Evolutionary conservation across 176 grass and related monocot species (phyloP).

Genomic region (Luzula sylvatica): DNA sequence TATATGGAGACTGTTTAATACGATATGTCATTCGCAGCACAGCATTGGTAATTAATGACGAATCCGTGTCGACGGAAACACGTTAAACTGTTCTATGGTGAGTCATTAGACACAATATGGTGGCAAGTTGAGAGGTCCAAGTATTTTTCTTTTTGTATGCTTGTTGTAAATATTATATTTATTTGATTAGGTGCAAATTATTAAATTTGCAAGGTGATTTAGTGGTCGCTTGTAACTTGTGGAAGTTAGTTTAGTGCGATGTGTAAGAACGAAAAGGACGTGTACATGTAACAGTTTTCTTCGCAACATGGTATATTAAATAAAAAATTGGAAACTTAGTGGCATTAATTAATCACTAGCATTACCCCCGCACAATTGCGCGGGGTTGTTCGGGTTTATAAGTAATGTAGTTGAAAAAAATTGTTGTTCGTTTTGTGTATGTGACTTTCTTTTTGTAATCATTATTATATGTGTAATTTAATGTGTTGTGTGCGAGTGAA

Average conservation of each 20-base stretch:
- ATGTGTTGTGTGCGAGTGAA: no score
- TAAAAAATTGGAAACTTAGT: no score
- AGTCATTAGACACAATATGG: background rate
- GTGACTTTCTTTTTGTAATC: no score
- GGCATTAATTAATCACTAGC: no score
- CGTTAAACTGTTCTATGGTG: background rate
- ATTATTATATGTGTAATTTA: no score
- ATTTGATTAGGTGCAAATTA: constrained; percentile 9
- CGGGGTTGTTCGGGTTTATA: no score
- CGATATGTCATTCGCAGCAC: background rate
- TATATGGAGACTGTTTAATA: constrained; percentile 8
- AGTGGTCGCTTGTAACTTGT: constrained; percentile 15
- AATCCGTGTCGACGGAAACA: no score
- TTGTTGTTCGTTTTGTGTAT: no score
- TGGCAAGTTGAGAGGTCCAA: background rate
- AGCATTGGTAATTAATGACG: no score
- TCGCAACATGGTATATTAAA: background rate
- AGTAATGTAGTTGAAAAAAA: background rate
- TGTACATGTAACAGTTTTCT: constrained; percentile 7
- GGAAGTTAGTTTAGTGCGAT: constrained; percentile 17
- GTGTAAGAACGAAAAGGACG: constrained; percentile 12
- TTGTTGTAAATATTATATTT: constrained; percentile 9
- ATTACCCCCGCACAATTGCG: no score
- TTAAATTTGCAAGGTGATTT: background rate
- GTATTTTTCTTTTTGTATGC: background rate